Evolutionary conservation across 495 filamentous ascomycete genomes (phyloP), one percentile per base, ranked within the genome.

Genomic region (Usnea hakonensis): DNA sequence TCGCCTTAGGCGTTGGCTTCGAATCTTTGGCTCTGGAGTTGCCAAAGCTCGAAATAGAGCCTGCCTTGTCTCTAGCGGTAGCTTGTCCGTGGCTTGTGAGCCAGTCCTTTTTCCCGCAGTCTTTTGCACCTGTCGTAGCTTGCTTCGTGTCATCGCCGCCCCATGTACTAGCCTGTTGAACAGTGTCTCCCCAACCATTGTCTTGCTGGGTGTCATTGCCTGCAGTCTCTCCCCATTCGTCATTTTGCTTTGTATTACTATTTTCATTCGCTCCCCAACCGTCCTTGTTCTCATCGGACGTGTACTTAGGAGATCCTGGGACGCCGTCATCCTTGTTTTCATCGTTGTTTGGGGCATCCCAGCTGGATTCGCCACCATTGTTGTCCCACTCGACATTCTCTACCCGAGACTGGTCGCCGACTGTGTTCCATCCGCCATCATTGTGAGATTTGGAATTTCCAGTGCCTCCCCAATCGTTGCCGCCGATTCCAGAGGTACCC

Each of bases 101-200:
- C 48, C 32, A 30, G 1, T 52, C 11, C 26, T 17, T 16, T n/a
- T 32, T 52, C 48, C 32, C 48, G 17, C 37, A 50, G 32, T 61
- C 59, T 23, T 53, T 61, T 54, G 48, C 26, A 21, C 59, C 48
- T 61, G 28, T 33, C 9, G 36, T 61, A 23, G 40, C 59, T n/a
- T 61, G 23, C 57, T 30, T 54, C 16, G 14, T 46, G 36, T 55
- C n/a, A 13, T 48, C 32, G 8, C 55, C 28, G 21, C 38, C 40
- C 48, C 59, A 61, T 16, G 36, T 23, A 32, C 33, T 26, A 19
- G 48, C 19, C 28, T 52, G 48, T 28, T 33, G 48, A 3, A 26
- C 48, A 19, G 1, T 33, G 26, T 52, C 50, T 30, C 46, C 48
- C 57, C 46, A 58, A 0, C 21, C 28, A 43, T 26, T 36, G 28